A percentile compares a stretch with the other conserved stretches of the same genome.
Conservation (phyloP, 2,329 filamentous ascomycete species). For the Diplodia sapinea region DNA sequence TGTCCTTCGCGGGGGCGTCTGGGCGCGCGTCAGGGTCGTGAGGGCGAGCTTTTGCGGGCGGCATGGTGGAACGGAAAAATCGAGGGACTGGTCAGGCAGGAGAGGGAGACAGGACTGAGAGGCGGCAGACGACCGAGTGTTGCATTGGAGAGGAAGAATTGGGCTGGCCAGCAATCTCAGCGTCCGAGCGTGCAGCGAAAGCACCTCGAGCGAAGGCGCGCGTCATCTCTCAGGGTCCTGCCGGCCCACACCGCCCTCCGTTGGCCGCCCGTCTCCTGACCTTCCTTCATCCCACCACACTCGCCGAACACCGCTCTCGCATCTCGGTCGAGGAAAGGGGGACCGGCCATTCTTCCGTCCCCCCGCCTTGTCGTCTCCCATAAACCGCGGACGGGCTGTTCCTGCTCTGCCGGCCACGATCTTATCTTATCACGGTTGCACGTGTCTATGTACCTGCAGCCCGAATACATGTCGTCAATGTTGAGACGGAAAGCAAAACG, state of each 20-base stretch:
- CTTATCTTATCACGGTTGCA: not conserved
- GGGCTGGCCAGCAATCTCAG: conserved; percentile 26
- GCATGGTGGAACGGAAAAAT: conserved; percentile 39
- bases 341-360: not conserved
- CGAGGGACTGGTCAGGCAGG: not conserved
- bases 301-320: not conserved
- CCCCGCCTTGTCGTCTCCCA: too few relatives aligned
- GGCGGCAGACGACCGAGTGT: not conserved
- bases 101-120: not conserved
- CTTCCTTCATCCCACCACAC: not conserved
- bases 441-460: not conserved
- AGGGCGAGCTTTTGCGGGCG: conserved; percentile 43
- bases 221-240: conserved; percentile 25
- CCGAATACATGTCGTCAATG: not conserved
- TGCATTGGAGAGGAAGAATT: conserved; percentile 27
- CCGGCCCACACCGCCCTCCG: not conserved
- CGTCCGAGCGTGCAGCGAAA: not conserved
- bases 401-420: not conserved
- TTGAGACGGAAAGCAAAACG: too few relatives aligned
- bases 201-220: conserved; percentile 1
- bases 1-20: conserved; percentile 47
- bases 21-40: conserved; percentile 49
- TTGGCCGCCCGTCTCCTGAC: not conserved
- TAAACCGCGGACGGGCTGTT: too few relatives aligned
- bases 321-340: not conserved